Conservation (phyloP, 495 filamentous ascomycete genomes). For the Podospora tetraspora region DNA sequence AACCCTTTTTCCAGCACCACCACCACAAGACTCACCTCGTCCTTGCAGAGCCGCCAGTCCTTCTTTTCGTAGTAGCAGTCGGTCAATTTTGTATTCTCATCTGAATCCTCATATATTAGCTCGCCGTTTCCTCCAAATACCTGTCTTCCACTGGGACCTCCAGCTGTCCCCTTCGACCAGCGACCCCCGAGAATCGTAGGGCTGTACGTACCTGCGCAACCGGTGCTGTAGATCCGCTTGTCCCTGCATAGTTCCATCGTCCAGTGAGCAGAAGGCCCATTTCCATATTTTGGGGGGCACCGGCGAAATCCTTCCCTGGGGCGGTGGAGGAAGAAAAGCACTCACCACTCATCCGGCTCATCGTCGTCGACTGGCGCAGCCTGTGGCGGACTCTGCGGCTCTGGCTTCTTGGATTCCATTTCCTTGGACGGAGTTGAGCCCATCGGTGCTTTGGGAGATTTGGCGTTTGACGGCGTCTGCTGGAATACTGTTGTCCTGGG, state of each 20-base stretch:
- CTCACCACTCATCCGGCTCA: slow-evolving; percentile 92
- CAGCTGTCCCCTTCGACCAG: neutral
- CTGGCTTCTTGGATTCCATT: slow-evolving; percentile 38
- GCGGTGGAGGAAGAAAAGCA: neutral
- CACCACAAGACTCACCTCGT: slow-evolving; percentile 60
- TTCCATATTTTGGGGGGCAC: neutral
- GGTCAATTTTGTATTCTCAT: slow-evolving; percentile 83
- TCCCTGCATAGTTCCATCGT: slow-evolving; percentile 46
- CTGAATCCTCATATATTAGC: slow-evolving; percentile 40
- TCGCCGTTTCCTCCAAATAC: no score
- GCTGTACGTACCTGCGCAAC: slow-evolving; percentile 67
- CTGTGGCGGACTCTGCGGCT: slow-evolving; percentile 8
- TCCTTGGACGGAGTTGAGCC: slow-evolving; percentile 40
- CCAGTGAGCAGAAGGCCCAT: slow-evolving; percentile 13
- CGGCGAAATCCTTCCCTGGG: slow-evolving; percentile 2
- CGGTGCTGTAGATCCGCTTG: slow-evolving; percentile 95
- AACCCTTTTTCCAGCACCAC: neutral
- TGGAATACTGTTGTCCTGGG: neutral
- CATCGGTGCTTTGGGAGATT: slow-evolving; percentile 28
- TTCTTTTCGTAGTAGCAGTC: slow-evolving; percentile 96
- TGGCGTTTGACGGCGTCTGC: neutral
- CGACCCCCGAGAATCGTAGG: neutral
- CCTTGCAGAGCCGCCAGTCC: slow-evolving; percentile 86
- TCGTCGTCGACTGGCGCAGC: slow-evolving; percentile 54
- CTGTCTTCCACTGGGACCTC: neutral